Base-by-base conservation (phyloP, 1,139 yeast genomes). In the Casaregolazyma suthepensis region DNA sequence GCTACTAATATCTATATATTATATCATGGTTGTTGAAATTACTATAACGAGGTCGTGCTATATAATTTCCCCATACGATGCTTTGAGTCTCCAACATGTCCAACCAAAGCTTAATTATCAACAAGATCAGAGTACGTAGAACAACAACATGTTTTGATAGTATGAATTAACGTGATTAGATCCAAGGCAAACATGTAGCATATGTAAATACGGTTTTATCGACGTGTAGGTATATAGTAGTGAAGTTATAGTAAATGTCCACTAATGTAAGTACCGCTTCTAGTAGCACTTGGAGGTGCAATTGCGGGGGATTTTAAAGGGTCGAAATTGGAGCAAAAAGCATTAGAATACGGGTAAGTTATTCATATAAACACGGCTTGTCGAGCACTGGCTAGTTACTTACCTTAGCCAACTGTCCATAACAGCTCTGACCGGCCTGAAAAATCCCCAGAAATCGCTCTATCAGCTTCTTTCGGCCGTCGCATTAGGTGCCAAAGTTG, bases 391-490 rank as follows among this genome's bases (percentile, higher is more conserved):
- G n/a, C n/a, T n/a, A 26, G 10, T 26, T 35, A 13, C 37, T 44
- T 10, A 22, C 29, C n/a, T 22, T 15, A 49, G 52, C 10, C 45
- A n/a, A 13, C 43, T 43, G 48, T 49, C 52, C 17, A 22, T 49
- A 17, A 43, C 52, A 7, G 46, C 52, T 12, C 15, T 44, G 15
- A 49, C 52, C 10, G 45, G 51, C 5, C 22, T 48, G 17, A 20
- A 35, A 17, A 43, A 31, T 17, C 52, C 52, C 9, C 37, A 49
- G 29, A 44, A 44, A 10, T 38, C 52, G 1, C 2, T 49, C 9
- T 43, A 49, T 42, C 52, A 49, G 38, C 15, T 49, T 12, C 20
- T 19, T n/a, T 20, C 23, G 12, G 52, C 52, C 1, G 22, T 49
- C 13, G 47, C 44, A 13, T 22, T 31, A 4, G 52, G 52, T 1